Base-by-base conservation (phyloP, 2,329 filamentous ascomycete species). In the Thelonectria olida region DNA sequence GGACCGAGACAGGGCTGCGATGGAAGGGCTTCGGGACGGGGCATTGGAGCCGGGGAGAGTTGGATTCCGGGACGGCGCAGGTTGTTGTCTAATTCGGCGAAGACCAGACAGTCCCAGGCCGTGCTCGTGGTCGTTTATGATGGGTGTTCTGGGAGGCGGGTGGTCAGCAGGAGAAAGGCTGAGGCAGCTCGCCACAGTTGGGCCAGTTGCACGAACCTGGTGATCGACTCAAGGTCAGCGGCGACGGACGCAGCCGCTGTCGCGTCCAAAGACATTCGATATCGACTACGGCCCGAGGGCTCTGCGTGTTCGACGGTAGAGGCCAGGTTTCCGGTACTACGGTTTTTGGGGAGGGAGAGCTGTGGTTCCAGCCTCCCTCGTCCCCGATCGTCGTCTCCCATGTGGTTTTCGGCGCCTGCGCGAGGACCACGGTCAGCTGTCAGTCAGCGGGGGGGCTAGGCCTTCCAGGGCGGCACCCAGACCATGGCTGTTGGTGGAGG, bases 71-170 rank as follows among this genome's bases (percentile, higher is more conserved):
- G 87, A 81, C 38, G 88, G 73, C 53, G 76, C 85, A 62, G 91
- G 90, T 72, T 93, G 90, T 78, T 97, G 95, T 76, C 96, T 92
- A 77, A 99, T 99, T 72, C 96, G 91, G 75, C 94, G 91, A 73
- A 99, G 85, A 68, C 96, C 94, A 58, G 93, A 96, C 44, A 90
- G 85, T 55, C 92, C 92, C 65, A 96, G 81, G 70, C 92, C 92
- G 83, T 96, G 92, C 73, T 97, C 93, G 79, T 95, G 92, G 78
- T 95, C 93, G 67, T 88, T 84, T 75, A 96, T 86, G 74, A 97
- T 86, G 73, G 93, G 88, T 73, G 92, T 92, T 82, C 92, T 96
- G 76, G 61, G 68, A 69, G 61, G 48, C 57, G 55, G 67, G 64
- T 66, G 66, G 73, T 74, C 70, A 74, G 68, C 65, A 70, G 50